Conservation (phyloP, 2,329 filamentous ascomycete genomes). For the Ceratocystis lukuohia region DNA sequence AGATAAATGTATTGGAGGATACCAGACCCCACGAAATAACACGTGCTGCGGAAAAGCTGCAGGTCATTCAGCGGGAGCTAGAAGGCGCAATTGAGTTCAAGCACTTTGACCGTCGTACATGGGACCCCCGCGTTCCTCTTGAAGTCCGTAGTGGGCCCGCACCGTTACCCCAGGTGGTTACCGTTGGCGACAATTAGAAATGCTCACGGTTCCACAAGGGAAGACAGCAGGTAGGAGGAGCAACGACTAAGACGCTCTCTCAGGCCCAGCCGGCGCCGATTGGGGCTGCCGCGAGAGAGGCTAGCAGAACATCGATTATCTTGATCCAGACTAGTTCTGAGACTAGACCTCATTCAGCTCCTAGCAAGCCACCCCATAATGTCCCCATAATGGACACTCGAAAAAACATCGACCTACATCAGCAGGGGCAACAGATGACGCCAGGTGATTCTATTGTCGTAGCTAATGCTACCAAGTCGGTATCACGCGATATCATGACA, state of each 20-base stretch:
- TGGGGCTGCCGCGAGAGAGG: neutral
- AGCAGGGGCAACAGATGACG: neutral
- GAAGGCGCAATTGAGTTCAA: constrained; percentile 41
- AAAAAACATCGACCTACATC: neutral
- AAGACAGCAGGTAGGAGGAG: neutral
- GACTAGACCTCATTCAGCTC: neutral
- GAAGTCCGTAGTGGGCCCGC: constrained; percentile 30
- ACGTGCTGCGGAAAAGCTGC: constrained; percentile 40
- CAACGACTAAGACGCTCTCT: neutral
- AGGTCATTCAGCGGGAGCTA: constrained; percentile 34
- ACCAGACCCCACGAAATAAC: constrained; percentile 44
- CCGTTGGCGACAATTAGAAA: constrained; percentile 18
- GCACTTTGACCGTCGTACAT: constrained; percentile 37
- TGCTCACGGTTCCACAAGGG: constrained; percentile 10
- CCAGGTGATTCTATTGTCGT: neutral
- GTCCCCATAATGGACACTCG: neutral
- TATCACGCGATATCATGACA: neutral
- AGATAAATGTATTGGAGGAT: constrained; percentile 41
- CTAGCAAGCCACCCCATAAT: neutral
- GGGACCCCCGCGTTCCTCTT: constrained; percentile 37
- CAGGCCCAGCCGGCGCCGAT: neutral
- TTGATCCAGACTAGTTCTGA: neutral
- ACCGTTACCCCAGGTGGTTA: constrained; percentile 23
- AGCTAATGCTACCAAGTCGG: neutral
- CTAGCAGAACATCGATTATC: neutral